Evolutionary conservation across 78 protist genomes (phyloP).

Genomic region (Trichosphaerium sp.): DNA sequence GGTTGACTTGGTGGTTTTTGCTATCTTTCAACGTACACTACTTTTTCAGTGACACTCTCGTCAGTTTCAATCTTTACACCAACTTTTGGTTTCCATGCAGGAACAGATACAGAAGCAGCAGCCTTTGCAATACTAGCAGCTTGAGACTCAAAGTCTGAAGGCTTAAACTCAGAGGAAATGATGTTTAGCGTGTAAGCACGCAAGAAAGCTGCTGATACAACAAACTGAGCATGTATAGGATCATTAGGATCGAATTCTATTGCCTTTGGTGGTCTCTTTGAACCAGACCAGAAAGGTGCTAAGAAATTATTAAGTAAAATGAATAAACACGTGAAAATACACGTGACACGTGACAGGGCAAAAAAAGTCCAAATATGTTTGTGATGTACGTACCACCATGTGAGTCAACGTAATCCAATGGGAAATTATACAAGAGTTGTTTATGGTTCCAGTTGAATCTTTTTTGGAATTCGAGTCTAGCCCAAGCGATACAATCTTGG

Average conservation of each 20-base stretch:
- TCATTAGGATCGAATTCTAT: conserved; percentile 45
- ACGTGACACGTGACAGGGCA: too few species aligned
- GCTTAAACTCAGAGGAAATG: too few species aligned
- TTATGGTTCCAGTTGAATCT: conserved; percentile 59
- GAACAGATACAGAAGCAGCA: conserved; percentile 54
- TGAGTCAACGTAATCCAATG: conserved; percentile 77
- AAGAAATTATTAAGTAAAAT: background rate
- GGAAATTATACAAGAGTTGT: conserved; percentile 91
- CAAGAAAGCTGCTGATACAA: conserved; percentile 80
- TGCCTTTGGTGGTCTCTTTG: conserved; percentile 78
- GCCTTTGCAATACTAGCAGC: too few species aligned
- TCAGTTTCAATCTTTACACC: conserved; percentile 66
- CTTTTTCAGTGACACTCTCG: conserved; percentile 14
- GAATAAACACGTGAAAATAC: too few species aligned
- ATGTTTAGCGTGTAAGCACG: conserved; percentile 77
- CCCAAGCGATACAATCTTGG: conserved; percentile 92
- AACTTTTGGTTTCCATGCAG: conserved; percentile 69
- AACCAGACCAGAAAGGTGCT: conserved; percentile 80
- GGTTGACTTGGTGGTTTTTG: background rate
- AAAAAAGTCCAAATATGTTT: too few species aligned
- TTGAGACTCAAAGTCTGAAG: background rate
- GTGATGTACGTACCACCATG: too few species aligned
- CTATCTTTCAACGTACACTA: conserved; percentile 10
- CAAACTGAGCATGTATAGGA: conserved; percentile 65
- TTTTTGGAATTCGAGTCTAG: conserved; percentile 83